A percentile compares a stretch with the other conserved stretches of the same genome.
These are phyloP conservation scores for Nicotiana sylvestris DNA, from an alignment of 257 asterid species.

Conservation along the genomic window DNA sequence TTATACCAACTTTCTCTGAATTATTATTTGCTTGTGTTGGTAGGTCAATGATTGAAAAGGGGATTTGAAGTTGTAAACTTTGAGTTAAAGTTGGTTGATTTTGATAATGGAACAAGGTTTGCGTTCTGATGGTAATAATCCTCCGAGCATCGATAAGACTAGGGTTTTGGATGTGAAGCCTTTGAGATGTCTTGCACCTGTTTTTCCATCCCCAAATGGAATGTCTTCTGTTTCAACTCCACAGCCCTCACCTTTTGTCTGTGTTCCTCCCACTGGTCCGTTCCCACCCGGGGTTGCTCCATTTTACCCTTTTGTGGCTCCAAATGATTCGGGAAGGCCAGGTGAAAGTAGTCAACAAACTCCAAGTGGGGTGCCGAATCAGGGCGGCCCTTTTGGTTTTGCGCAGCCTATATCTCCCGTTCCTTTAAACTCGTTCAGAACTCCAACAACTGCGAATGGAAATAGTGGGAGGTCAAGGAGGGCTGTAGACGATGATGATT, in stretches of 20 bases:
- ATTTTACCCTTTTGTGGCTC: conserved; percentile 58
- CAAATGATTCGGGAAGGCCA: not conserved
- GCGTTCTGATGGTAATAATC: conserved; percentile 34
- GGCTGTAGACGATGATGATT: conserved; percentile 50
- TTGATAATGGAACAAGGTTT: conserved; percentile 38
- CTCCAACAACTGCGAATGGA: conserved; percentile 57
- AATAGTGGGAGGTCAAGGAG: conserved; percentile 21
- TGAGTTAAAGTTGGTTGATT: not conserved
- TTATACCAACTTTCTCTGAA: not conserved
- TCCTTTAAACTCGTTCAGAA: conserved; percentile 64
- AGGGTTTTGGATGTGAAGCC: conserved; percentile 78
- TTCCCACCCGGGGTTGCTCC: conserved; percentile 86
- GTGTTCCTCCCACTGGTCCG: conserved; percentile 89
- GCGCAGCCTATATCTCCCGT: conserved; percentile 45
- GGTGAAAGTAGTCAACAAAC: conserved; percentile 18
- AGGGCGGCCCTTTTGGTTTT: conserved; percentile 28
- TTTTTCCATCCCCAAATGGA: conserved; percentile 61
- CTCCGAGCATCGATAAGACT: conserved; percentile 56
- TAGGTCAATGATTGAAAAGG: not conserved
- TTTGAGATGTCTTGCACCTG: conserved; percentile 66
- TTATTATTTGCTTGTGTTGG: not conserved
- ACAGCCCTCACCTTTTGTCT: conserved; percentile 68
- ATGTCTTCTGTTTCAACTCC: conserved; percentile 41
- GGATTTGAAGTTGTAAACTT: not conserved
- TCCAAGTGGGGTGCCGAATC: conserved; percentile 20